Evolutionary conservation across 2,329 filamentous ascomycete genomes (phyloP), one percentile per base, ranked within the genome.

Genomic region (Botryotinia convoluta): DNA sequence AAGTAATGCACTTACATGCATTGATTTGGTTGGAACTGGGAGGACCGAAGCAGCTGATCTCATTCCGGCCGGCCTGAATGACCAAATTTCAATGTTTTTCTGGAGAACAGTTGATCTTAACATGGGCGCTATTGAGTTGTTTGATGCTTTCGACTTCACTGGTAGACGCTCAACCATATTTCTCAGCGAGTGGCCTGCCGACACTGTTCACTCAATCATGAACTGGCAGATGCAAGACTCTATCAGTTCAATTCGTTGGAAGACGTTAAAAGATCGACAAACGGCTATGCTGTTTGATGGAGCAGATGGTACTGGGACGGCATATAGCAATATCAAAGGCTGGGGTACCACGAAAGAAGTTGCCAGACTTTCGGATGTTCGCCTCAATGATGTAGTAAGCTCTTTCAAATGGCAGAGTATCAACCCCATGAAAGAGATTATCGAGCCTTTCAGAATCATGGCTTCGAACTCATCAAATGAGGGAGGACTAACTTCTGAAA

Each of bases 91-190:
- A 12, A 67, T 48, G 63, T 67, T 51, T 18, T 67, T 67, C 26
- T 67, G 63, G 63, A 32, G 63, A 37, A 67, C 9, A 9, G 29
- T 67, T 10, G 63, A 67, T 67, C 63, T 67, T 7, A 67, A 67
- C 14, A 51, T 67, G 29, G 63, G 63, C 7, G 63, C 63, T 18
- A n/a, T 51, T 10, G 63, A 67, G 32, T 29, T 67, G 20, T 51
- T 67, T 29, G 63, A 67, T 18, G 63, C 20, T 5, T 3, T 8
- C 12, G 29, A 67, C 18, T 67, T 67, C 7, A 48, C 4, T 8
- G 63, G 63, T 26, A 45, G 63, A 67, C 20, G 63, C 22, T 35
- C 63, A 4, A 57, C 45, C 22, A n/a, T 57, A 18, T 68, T 57
- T 44, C 45, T 68, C 22, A 57, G 45, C 14, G 45, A 54, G 32